phyloP scores from a whole-genome alignment of 2,329 filamentous ascomycete genomes.

The Apiospora marii region DNA sequence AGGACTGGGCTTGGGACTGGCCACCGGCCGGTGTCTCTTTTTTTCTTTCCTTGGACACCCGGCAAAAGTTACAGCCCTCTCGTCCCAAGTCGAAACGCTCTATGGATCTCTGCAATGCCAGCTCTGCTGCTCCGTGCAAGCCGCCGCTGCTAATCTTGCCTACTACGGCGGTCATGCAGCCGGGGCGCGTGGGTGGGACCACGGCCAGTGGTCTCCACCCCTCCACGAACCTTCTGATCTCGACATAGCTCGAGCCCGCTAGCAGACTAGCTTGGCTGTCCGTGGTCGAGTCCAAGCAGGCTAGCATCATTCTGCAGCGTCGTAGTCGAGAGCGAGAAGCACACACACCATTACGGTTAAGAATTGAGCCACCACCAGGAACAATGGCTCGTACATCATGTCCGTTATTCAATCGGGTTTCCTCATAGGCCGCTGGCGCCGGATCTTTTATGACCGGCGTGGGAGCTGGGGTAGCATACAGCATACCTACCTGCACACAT shows the following conservation, averaged over 20 bases:
- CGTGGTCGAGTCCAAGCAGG: constrained; percentile 9
- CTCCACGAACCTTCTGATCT: constrained; percentile 21
- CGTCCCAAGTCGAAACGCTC: background rate
- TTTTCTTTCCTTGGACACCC: background rate
- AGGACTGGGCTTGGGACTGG: background rate
- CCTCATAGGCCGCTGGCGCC: background rate
- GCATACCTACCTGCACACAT: background rate
- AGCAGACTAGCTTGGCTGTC: background rate
- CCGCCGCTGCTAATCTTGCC: constrained; percentile 19
- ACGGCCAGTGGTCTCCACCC: constrained; percentile 10
- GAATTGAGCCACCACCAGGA: constrained; percentile 3
- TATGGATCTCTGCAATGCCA: background rate
- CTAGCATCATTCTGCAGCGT: background rate
- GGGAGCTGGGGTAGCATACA: background rate
- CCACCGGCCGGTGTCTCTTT: background rate
- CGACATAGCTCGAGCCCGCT: background rate
- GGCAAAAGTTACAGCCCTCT: constrained; percentile 1
- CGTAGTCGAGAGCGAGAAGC: background rate
- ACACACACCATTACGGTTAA: constrained; percentile 8
- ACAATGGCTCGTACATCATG: background rate
- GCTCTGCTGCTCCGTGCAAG: background rate
- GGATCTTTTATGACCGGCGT: background rate
- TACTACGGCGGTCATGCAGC: constrained; percentile 17
- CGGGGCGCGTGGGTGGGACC: background rate
- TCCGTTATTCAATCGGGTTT: background rate